These are phyloP conservation scores for Acer negundo DNA, from an alignment of 345 rosid species.

Conservation along the genomic window DNA sequence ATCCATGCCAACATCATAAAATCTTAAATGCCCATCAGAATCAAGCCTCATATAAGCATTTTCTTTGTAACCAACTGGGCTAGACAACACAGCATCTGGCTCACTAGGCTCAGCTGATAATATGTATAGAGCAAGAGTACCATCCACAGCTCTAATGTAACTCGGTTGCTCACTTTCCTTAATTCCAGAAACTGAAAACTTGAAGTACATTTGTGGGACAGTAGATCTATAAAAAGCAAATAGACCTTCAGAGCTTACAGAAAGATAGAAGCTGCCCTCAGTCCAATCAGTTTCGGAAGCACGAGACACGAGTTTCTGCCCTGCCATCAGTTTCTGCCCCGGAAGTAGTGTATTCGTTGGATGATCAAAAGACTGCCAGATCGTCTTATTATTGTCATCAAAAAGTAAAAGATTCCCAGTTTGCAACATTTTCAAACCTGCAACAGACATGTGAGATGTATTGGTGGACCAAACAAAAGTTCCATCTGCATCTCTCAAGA, in stretches of 20 bases:
- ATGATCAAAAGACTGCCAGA: slow-evolving; percentile 29
- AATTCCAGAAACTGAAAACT: background rate
- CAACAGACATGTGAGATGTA: slow-evolving; percentile 12
- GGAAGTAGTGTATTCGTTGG: slow-evolving; percentile 20
- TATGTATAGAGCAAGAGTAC: background rate
- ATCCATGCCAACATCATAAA: background rate
- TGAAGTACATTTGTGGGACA: background rate
- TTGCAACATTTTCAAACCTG: slow-evolving; percentile 5
- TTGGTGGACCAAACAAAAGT: slow-evolving; percentile 16
- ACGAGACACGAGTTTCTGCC: background rate
- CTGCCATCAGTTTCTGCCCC: background rate
- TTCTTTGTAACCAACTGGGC: no score
- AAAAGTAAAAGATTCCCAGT: slow-evolving; percentile 23
- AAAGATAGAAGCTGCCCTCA: background rate
- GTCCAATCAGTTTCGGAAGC: background rate
- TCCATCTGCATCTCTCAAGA: slow-evolving; percentile 19
- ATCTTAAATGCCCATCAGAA: background rate
- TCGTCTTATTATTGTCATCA: slow-evolving; percentile 10
- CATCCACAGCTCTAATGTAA: background rate
- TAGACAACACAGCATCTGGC: no score
- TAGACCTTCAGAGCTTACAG: background rate
- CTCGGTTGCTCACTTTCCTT: background rate
- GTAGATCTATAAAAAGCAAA: background rate
- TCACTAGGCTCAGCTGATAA: no score
- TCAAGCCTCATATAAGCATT: background rate